Evolutionary conservation across 2,329 filamentous ascomycete species (phyloP).

Genomic region (Rhytidhysteron rufulum): DNA sequence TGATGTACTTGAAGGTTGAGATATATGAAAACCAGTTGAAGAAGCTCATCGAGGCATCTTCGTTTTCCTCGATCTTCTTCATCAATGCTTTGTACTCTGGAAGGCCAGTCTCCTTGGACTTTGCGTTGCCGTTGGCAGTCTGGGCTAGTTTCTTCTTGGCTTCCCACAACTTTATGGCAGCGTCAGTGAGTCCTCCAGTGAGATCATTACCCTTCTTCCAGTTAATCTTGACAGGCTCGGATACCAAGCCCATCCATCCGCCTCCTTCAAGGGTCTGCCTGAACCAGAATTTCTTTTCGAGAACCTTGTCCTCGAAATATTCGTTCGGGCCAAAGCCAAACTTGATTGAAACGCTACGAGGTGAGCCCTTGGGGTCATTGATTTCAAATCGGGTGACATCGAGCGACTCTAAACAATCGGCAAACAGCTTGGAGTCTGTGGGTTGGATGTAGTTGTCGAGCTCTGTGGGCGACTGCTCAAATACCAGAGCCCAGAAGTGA

Average conservation of each 20-base stretch:
- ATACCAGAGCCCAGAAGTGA: conserved; percentile 92
- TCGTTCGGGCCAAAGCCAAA: conserved; percentile 81
- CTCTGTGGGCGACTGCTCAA: conserved; percentile 81
- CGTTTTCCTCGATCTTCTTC: conserved; percentile 53
- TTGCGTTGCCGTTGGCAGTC: conserved; percentile 20
- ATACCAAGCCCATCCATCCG: conserved; percentile 75
- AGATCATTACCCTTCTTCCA: conserved; percentile 76
- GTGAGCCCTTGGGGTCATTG: conserved; percentile 64
- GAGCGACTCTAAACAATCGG: conserved; percentile 63
- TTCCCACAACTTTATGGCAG: conserved; percentile 66
- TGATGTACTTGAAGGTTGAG: conserved; percentile 61
- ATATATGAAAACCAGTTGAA: conserved; percentile 84
- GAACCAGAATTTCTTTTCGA: conserved; percentile 93
- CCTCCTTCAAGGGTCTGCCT: conserved; percentile 59
- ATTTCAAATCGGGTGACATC: conserved; percentile 80
- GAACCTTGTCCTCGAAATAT: conserved; percentile 69
- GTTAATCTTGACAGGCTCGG: conserved; percentile 80
- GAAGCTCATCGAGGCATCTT: conserved; percentile 69
- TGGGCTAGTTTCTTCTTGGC: conserved; percentile 46
- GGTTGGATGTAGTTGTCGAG: conserved; percentile 87
- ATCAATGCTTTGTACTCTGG: conserved; percentile 54
- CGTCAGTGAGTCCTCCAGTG: conserved; percentile 73
- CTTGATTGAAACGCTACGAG: conserved; percentile 66
- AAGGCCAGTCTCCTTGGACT: conserved; percentile 50
- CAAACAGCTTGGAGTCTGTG: conserved; percentile 70